phyloP scores from a whole-genome alignment of 257 asterid genomes.

The Fraxinus pennsylvanica region DNA sequence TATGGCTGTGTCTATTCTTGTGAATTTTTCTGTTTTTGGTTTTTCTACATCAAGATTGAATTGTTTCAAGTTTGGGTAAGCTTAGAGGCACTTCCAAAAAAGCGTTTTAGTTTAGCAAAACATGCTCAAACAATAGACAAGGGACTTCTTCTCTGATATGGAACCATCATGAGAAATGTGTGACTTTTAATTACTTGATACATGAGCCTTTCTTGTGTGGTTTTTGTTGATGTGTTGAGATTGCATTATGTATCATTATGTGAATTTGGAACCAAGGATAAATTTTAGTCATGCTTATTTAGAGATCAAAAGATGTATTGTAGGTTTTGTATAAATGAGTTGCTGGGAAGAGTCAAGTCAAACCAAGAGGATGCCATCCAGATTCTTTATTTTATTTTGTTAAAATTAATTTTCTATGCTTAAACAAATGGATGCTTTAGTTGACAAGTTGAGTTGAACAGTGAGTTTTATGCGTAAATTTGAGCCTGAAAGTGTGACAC shows the following conservation, averaged over 20 bases:
- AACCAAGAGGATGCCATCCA: too few relatives aligned
- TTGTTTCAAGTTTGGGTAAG: neutral
- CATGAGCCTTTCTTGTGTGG: neutral
- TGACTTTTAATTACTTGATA: neutral
- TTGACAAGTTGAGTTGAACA: neutral
- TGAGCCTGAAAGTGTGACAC: neutral
- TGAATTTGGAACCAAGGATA: slow-evolving; percentile 2
- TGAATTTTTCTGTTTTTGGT: neutral
- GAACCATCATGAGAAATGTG: neutral
- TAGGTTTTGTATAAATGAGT: neutral
- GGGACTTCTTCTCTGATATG: neutral
- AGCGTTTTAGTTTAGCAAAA: neutral
- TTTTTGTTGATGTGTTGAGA: neutral
- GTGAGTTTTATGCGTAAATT: neutral
- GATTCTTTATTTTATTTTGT: too few relatives aligned
- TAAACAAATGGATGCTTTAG: neutral
- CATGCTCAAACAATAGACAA: neutral
- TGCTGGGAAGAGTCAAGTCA: neutral
- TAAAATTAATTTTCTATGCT: neutral
- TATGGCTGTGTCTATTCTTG: slow-evolving; percentile 3
- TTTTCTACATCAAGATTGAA: too few relatives aligned
- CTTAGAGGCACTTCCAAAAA: neutral
- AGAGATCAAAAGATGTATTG: neutral
- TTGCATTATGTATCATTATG: neutral
- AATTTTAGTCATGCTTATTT: neutral